Evolutionary conservation across 2,329 filamentous ascomycete genomes (phyloP).

Genomic region (Diplodia seriata): DNA sequence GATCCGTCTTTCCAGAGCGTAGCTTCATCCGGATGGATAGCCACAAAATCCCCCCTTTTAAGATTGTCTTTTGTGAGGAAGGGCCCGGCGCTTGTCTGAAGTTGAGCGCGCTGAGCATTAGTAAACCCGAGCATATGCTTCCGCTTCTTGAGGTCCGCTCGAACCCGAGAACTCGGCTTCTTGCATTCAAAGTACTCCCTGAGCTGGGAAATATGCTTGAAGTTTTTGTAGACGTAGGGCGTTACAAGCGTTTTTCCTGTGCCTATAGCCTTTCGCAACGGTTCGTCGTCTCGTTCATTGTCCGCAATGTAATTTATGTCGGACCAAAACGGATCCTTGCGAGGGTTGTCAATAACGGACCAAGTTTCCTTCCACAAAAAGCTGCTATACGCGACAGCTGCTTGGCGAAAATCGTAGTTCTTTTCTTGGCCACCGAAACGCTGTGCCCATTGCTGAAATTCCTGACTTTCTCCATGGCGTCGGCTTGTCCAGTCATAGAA

Average conservation of each 20-base stretch:
- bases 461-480: slow-evolving; percentile 52
- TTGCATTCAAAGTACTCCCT: not conserved
- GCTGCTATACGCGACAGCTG: slow-evolving; percentile 64
- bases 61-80: not conserved
- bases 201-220: slow-evolving; percentile 62
- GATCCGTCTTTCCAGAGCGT: slow-evolving; percentile 64
- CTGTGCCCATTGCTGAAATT: slow-evolving; percentile 63
- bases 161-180: not conserved
- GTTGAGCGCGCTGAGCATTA: not conserved
- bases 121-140: not conserved
- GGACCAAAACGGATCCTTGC: slow-evolving; percentile 56
- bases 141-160: not conserved
- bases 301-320: slow-evolving; percentile 46
- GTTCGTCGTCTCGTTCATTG: slow-evolving; percentile 8
- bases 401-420: slow-evolving; percentile 66
- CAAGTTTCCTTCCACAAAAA: slow-evolving; percentile 72
- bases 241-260: slow-evolving; percentile 69
- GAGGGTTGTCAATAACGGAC: slow-evolving; percentile 54
- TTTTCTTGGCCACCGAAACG: slow-evolving; percentile 46
- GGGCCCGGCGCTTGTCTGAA: not conserved
- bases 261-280: slow-evolving; percentile 31
- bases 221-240: slow-evolving; percentile 69
- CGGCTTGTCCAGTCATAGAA: slow-evolving; percentile 66
- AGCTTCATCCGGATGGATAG: slow-evolving; percentile 54
- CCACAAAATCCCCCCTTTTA: slow-evolving; percentile 57